These are phyloP conservation scores for Cryptosporidium baileyi DNA, from an alignment of 169 alveolate genomes.

Conservation along the genomic window DNA sequence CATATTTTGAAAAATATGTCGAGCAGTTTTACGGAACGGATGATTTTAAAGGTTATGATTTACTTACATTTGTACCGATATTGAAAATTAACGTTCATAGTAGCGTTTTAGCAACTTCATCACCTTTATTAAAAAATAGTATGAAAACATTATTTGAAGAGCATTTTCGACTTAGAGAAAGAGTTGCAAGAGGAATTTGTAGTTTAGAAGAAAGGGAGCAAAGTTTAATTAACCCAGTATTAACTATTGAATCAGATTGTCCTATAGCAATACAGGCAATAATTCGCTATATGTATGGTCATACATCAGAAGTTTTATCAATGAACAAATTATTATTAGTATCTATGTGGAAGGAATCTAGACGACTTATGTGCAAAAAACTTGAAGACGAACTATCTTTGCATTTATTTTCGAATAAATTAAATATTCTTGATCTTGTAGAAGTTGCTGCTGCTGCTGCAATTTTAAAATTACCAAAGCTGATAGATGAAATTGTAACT, in stretches of 20 bases:
- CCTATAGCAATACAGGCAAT: conserved; percentile 66
- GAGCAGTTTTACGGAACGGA: conserved; percentile 49
- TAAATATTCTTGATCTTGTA: conserved; percentile 40
- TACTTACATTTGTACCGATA: conserved; percentile 1
- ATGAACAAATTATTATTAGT: conserved; percentile 42
- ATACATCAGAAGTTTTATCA: conserved; percentile 49
- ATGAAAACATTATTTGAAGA: conserved; percentile 59
- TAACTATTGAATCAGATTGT: conserved; percentile 51
- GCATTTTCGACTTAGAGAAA: conserved; percentile 58
- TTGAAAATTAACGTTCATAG: conserved; percentile 57
- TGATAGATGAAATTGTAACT: conserved; percentile 61
- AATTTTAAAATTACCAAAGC: conserved; percentile 37
- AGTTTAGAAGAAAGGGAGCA: conserved; percentile 56
- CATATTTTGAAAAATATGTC: conserved; percentile 28
- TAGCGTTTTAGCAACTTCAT: conserved; percentile 45
- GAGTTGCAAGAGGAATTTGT: conserved; percentile 29
- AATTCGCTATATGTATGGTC: conserved; percentile 61
- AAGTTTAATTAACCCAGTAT: conserved; percentile 34
- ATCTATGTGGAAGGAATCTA: conserved; percentile 66
- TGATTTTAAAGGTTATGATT: conserved; percentile 14
- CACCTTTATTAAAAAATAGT: conserved; percentile 52
- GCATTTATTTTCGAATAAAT: conserved; percentile 35
- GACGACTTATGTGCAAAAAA: conserved; percentile 48
- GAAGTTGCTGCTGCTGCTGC: conserved; percentile 70
- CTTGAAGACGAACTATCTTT: conserved; percentile 33